Percentiles rank a stretch among this genome's conserved stretches.
Evolutionary conservation across 2,329 filamentous ascomycete species (phyloP).

Genomic region (Aureobasidium subglaciale): DNA sequence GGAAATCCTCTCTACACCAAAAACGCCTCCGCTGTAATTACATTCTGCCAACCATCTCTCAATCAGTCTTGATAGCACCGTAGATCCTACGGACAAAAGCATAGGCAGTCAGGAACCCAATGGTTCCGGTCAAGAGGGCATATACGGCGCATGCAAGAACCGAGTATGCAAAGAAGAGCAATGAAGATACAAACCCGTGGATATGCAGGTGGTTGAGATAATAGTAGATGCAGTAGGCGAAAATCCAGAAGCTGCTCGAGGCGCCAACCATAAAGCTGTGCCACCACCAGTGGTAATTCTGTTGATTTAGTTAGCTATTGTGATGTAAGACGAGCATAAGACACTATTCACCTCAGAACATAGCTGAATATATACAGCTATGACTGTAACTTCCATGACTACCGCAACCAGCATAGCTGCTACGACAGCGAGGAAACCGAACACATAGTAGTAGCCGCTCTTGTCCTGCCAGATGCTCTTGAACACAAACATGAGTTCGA

Average conservation of each 20-base stretch:
- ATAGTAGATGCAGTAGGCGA: slow-evolving; percentile 77
- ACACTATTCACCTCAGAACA: slow-evolving; percentile 57
- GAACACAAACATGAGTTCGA: slow-evolving; percentile 80
- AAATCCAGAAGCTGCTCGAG: slow-evolving; percentile 72
- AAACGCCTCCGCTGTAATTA: not conserved
- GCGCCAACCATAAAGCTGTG: slow-evolving; percentile 75
- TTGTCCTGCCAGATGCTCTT: slow-evolving; percentile 87
- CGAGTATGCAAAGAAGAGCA: slow-evolving; percentile 82
- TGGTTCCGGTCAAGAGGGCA: slow-evolving; percentile 70
- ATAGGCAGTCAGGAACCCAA: slow-evolving; percentile 79
- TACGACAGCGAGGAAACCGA: slow-evolving; percentile 74
- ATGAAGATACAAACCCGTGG: slow-evolving; percentile 66
- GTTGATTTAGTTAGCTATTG: slow-evolving; percentile 17
- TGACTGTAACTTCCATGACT: slow-evolving; percentile 75
- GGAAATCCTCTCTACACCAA: not conserved
- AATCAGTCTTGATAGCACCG: slow-evolving; percentile 36
- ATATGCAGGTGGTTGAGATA: slow-evolving; percentile 76
- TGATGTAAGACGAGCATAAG: not conserved
- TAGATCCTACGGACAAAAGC: slow-evolving; percentile 80
- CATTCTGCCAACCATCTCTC: slow-evolving; percentile 5
- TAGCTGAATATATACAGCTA: slow-evolving; percentile 74
- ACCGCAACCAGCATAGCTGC: slow-evolving; percentile 65
- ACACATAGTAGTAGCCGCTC: slow-evolving; percentile 86
- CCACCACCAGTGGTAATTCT: slow-evolving; percentile 91
- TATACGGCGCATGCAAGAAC: slow-evolving; percentile 76